phyloP scores from a whole-genome alignment of 2,329 filamentous ascomycete genomes.

The Tolypocladium ophioglossoides region DNA sequence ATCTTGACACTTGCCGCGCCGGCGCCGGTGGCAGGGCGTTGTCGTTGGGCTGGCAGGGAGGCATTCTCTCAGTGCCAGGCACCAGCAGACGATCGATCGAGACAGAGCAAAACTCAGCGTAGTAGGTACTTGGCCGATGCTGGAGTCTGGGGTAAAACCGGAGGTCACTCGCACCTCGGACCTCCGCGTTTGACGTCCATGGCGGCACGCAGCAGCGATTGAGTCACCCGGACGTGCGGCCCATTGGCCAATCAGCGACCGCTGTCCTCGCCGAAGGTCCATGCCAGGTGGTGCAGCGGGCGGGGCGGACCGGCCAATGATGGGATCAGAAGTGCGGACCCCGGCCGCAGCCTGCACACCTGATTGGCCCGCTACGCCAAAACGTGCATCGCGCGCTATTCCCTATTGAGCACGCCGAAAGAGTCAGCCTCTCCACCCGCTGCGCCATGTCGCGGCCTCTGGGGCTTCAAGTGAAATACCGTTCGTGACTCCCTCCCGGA shows the following conservation, averaged over 20 bases:
- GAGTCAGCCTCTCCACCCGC: conserved; percentile 23
- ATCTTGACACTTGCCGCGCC: too few species aligned
- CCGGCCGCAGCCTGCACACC: background rate
- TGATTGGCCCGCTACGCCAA: conserved; percentile 17
- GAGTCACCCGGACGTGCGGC: conserved; percentile 17
- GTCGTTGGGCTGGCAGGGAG: background rate
- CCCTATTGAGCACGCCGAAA: conserved; percentile 33
- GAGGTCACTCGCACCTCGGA: conserved; percentile 1
- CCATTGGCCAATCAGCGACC: conserved; percentile 21
- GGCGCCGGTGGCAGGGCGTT: too few species aligned
- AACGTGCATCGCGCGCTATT: conserved; percentile 16
- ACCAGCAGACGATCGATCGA: background rate
- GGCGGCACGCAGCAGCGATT: conserved; percentile 7
- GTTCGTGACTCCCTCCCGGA: conserved; percentile 19
- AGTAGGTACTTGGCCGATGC: background rate
- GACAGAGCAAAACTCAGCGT: background rate
- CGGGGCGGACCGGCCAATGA: conserved; percentile 16
- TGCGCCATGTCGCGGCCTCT: conserved; percentile 19
- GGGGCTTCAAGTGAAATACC: conserved; percentile 21
- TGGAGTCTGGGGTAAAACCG: conserved; percentile 3
- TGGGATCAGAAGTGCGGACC: conserved; percentile 1
- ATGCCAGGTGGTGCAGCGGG: conserved; percentile 11
- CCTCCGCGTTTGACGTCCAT: background rate
- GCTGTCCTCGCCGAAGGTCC: conserved; percentile 23
- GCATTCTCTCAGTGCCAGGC: background rate